Evolutionary conservation across 495 filamentous ascomycete genomes (phyloP), one percentile per base, ranked within the genome.

Genomic region (Lophiotrema nucula): DNA sequence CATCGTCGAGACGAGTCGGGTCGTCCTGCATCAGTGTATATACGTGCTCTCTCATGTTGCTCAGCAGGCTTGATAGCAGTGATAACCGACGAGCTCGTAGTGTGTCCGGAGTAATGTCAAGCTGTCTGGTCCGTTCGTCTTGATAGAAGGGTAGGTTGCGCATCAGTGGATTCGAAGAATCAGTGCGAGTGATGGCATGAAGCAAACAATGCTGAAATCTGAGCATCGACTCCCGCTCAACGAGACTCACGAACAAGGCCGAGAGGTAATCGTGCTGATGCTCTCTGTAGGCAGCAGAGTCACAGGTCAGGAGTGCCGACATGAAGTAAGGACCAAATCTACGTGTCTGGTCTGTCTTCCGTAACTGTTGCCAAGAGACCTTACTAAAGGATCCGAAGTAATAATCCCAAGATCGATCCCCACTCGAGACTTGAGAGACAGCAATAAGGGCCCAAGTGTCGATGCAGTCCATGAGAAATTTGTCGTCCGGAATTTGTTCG

Each of bases 161-260:
- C 18, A 88, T 70, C 16, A 89, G 57, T 0, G 77, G 76, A 56
- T 85, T 75, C 0, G 60, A 31, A 0, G 62, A 33, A 53, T 75
- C 70, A 13, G 64, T 65, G 52, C 85, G 85, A 35, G 88, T 54
- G 19, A 89, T 50, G 2, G 78, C 75, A 28, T 73, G 70, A 0
- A 83, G 85, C 3, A 88, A 72, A n/a, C 71, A 71, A 67, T 87
- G 78, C 65, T 89, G 86, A 56, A 80, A 88, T 56, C 87, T 86
- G 35, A 89, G 73, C 70, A 81, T 72, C 13, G 84, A 82, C 43
- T 83, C 77, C 23, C 86, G 74, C 57, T 89, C 87, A 3, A 84
- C 81, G 19, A 90, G 66, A n/a, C 75, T 80, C 23, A 75, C 72
- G 38, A 88, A 62, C 81, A 84, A 88, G 46, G 77, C 75, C n/a